Conservation (phyloP, 306 rosid genomes). For the Cicer arietinum region DNA sequence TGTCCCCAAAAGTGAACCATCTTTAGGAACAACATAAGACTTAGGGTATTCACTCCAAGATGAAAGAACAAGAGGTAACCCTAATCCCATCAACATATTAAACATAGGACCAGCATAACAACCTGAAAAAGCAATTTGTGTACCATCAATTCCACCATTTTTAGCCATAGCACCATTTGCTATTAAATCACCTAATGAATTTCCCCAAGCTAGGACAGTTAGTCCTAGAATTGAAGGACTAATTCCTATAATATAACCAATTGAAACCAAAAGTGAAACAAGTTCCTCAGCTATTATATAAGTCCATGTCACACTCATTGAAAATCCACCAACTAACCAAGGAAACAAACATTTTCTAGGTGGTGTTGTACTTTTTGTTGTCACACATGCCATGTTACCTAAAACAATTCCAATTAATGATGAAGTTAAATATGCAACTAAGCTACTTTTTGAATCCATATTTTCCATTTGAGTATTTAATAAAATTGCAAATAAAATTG, state of each 20-base stretch:
- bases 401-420: conserved; percentile 42
- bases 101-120: conserved; percentile 46
- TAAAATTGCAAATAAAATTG: conserved; percentile 33
- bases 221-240: conserved; percentile 45
- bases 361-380: conserved; percentile 43
- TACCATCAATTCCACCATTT: conserved; percentile 43
- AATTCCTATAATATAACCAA: conserved; percentile 40
- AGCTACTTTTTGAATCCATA: conserved; percentile 29
- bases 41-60: conserved; percentile 43
- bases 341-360: conserved; percentile 44
- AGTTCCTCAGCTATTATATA: conserved; percentile 44
- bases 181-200: conserved; percentile 43
- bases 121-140: conserved; percentile 43
- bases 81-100: conserved; percentile 45
- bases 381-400: conserved; percentile 46
- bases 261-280: conserved; percentile 39
- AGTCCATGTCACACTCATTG: conserved; percentile 49
- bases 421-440: conserved; percentile 38
- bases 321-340: conserved; percentile 45
- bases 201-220: conserved; percentile 44
- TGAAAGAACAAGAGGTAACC: conserved; percentile 45
- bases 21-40: conserved; percentile 42
- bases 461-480: conserved; percentile 42
- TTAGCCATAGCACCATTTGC: conserved; percentile 48
- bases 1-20: conserved; percentile 35